Evolutionary conservation across 78 protist species (phyloP).

Genomic region (Isochrysis galbana): DNA sequence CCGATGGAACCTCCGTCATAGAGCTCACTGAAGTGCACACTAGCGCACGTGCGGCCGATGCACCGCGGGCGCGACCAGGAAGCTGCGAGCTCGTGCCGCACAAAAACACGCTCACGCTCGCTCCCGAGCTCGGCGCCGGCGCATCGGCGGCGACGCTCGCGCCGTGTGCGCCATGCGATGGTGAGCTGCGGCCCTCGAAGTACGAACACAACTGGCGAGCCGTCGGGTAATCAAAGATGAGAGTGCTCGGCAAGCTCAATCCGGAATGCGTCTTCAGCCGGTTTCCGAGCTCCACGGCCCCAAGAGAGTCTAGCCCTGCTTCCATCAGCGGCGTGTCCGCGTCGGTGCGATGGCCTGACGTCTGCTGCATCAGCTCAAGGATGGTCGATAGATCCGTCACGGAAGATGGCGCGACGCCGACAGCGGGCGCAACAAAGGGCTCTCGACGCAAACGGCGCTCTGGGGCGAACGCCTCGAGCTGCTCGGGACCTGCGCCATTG

Average conservation of each 20-base stretch:
- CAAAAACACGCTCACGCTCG: neutral
- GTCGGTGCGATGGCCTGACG: neutral
- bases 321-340: neutral
- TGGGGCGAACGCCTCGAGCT: too few species aligned
- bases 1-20: neutral
- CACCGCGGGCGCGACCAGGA: neutral
- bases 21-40: neutral
- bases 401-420: neutral
- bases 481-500: neutral
- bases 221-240: neutral
- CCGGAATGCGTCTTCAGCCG: neutral
- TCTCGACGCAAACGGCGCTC: neutral
- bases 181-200: neutral
- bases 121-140: neutral
- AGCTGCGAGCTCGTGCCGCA: neutral
- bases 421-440: neutral
- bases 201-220: neutral
- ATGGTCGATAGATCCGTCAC: neutral
- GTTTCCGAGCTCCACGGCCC: neutral
- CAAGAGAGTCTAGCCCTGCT: slow-evolving; percentile 4
- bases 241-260: neutral
- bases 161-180: too few species aligned
- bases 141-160: too few species aligned
- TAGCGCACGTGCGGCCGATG: neutral
- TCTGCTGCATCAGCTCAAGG: neutral